phyloP scores from a whole-genome alignment of 768 basidiomycete genomes.

The Pulveroboletus sp. region DNA sequence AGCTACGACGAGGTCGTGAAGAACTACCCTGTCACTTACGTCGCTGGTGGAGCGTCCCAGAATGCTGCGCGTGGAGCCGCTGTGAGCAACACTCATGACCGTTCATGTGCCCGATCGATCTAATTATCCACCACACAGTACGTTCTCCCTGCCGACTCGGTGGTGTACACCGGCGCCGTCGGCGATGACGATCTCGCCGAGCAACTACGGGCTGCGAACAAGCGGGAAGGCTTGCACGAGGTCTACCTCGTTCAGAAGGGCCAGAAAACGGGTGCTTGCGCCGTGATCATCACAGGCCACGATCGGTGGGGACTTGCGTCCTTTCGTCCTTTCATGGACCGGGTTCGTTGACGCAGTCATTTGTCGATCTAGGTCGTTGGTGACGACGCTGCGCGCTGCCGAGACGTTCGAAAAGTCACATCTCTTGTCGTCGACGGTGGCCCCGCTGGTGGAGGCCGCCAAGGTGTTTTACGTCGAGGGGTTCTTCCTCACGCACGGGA shows the following conservation, averaged over 20 bases:
- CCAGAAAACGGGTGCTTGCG: conserved; percentile 93
- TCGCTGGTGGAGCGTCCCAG: conserved; percentile 96
- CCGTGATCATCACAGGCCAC: conserved; percentile 91
- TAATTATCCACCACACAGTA: conserved; percentile 50
- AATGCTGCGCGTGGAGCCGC: conserved; percentile 96
- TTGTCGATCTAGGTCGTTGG: conserved; percentile 62
- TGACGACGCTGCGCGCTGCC: conserved; percentile 85
- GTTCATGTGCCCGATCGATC: background rate
- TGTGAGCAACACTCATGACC: conserved; percentile 44
- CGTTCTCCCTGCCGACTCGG: conserved; percentile 79
- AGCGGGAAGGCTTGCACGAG: conserved; percentile 83
- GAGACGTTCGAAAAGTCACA: conserved; percentile 86
- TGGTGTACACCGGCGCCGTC: conserved; percentile 92
- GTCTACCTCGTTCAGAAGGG: conserved; percentile 87
- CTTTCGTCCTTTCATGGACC: background rate
- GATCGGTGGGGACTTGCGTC: conserved; percentile 59
- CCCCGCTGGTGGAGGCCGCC: conserved; percentile 72
- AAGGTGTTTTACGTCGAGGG: conserved; percentile 93
- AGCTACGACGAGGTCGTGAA: conserved; percentile 89
- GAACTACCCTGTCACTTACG: conserved; percentile 76
- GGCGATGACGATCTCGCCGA: conserved; percentile 90
- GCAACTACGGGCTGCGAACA: conserved; percentile 86
- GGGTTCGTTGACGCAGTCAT: background rate
- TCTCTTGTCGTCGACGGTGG: conserved; percentile 69
- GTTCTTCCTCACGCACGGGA: conserved; percentile 95